These are phyloP conservation scores for Phytophthora brassicae DNA, from an alignment of 352 stramenopile species.

Conservation along the genomic window DNA sequence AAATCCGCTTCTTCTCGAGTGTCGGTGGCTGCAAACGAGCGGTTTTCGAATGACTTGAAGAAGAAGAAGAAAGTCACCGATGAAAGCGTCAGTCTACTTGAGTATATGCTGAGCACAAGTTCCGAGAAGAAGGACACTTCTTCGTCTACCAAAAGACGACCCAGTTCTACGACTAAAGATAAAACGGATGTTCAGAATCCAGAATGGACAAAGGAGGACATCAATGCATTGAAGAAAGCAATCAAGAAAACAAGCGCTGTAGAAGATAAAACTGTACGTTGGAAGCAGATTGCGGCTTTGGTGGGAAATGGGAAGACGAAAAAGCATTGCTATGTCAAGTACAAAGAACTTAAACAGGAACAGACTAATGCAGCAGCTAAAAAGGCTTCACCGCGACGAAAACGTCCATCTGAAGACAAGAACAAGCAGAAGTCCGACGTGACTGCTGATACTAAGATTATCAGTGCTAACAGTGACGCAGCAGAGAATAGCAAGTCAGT, in stretches of 20 bases:
- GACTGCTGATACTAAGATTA: not conserved
- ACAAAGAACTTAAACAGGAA: conserved; percentile 80
- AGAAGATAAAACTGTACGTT: conserved; percentile 73
- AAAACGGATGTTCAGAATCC: conserved; percentile 24
- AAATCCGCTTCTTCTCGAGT: conserved; percentile 20
- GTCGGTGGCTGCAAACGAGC: conserved; percentile 43
- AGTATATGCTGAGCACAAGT: conserved; percentile 48
- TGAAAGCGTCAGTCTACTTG: conserved; percentile 33
- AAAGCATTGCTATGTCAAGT: conserved; percentile 85
- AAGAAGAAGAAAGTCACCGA: conserved; percentile 41
- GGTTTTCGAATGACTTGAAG: conserved; percentile 55
- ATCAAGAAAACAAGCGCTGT: conserved; percentile 68
- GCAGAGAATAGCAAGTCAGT: conserved; percentile 7
- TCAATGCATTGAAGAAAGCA: conserved; percentile 59
- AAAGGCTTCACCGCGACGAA: conserved; percentile 29
- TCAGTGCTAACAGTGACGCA: not conserved
- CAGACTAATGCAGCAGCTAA: conserved; percentile 39
- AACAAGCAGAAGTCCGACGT: conserved; percentile 9
- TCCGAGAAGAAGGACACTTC: conserved; percentile 11
- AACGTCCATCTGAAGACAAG: conserved; percentile 11
- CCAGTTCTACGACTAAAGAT: conserved; percentile 12
- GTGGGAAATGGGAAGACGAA: conserved; percentile 71
- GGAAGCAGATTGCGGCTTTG: conserved; percentile 62
- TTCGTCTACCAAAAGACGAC: conserved; percentile 6
- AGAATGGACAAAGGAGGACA: conserved; percentile 61